Evolutionary conservation across 139 green algal genomes (phyloP), one percentile per base, ranked within the genome.

Genomic region (Gonium pectorale): DNA sequence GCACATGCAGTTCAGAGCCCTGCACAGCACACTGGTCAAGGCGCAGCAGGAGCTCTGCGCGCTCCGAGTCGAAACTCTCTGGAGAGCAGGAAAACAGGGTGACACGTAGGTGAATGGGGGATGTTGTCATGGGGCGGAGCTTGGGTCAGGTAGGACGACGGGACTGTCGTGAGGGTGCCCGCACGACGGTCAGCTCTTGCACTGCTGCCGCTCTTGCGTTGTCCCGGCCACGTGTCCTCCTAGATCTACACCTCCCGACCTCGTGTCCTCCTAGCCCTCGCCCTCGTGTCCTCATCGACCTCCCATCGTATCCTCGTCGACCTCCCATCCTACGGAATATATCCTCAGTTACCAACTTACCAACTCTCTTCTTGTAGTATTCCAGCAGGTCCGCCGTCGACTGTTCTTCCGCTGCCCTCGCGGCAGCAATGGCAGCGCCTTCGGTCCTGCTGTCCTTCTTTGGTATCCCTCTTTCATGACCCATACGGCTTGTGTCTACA

Each of bases 1-100:
- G 85, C 38, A 84, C 73, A 64, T 87, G 78, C 79, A 93, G 38
- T 40, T 95, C 91, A 35, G 80, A 49, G 27, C 86, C 79, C 1
- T 89, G 85, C 0, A 93, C 87, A 0, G 67, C 78, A 71, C 90
- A 94, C 21, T 86, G 62, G n/a, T 96, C 90, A 1, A 98, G 60
- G 9, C 90, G 87, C 2, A 82, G 43, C 46, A 98, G 81, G 46
- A 98, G 73, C 2, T 95, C 91, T 0, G 90, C 79, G 26, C 95
- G 79, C 79, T 98, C 95, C 15, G 83, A 63, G 59, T 98, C 94
- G 78, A 97, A 96, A 27, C 94, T 89, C 27, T 93, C 94, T 95
- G 89, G 9, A n/a, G 46, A 31, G 2, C 35, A n/a, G n/a, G n/a
- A 74, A 27, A 60, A 71, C 52, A 31, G 56, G 15, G 29, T 38